phyloP scores from a whole-genome alignment of 805 yeast genomes.

The Starmerella bombicola region DNA sequence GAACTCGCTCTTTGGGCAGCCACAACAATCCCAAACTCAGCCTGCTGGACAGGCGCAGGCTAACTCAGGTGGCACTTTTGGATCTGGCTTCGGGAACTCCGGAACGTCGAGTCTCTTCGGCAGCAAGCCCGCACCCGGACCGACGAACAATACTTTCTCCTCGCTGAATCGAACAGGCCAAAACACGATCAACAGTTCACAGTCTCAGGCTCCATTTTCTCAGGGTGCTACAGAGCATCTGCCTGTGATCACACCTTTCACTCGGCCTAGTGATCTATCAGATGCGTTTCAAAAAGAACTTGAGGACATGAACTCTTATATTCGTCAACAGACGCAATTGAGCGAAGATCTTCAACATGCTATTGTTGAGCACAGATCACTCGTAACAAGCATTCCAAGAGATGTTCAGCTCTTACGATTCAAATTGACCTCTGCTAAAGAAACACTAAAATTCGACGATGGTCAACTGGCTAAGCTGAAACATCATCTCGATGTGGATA shows the following conservation, averaged over 20 bases:
- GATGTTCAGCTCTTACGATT: conserved; percentile 42
- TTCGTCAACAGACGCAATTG: conserved; percentile 40
- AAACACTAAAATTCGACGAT: conserved; percentile 42
- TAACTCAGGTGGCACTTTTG: background rate
- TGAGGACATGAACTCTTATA: conserved; percentile 44
- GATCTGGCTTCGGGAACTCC: background rate
- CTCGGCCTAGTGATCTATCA: conserved; percentile 48
- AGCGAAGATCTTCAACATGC: conserved; percentile 39
- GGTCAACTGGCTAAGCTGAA: conserved; percentile 25
- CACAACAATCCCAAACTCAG: background rate
- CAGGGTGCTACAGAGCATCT: conserved; percentile 20
- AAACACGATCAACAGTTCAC: background rate
- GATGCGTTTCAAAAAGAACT: conserved; percentile 41
- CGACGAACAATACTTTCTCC: conserved; percentile 5
- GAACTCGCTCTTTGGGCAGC: conserved; percentile 28
- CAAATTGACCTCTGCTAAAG: conserved; percentile 39
- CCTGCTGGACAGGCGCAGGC: background rate
- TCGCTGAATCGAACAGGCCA: background rate
- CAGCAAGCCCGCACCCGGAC: conserved; percentile 3
- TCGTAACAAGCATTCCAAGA: conserved; percentile 40
- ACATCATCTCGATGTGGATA: conserved; percentile 27
- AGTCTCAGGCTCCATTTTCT: conserved; percentile 16
- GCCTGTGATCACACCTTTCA: conserved; percentile 40
- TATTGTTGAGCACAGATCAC: conserved; percentile 32
- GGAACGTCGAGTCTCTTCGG: conserved; percentile 2